Evolutionary conservation across 352 stramenopile genomes (phyloP).

Genomic region (Globisporangium canariense): DNA sequence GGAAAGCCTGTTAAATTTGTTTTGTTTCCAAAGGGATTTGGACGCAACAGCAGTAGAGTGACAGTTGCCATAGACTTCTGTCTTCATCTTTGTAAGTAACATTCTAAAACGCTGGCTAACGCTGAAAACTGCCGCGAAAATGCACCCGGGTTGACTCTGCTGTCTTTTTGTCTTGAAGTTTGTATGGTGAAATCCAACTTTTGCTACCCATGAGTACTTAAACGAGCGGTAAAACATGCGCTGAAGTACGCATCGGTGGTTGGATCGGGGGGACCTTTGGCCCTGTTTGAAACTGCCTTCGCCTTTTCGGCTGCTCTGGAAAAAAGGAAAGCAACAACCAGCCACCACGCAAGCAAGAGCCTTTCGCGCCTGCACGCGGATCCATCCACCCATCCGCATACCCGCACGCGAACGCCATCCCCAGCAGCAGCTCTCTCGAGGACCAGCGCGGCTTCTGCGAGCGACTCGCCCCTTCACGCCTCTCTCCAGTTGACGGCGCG

Average conservation of each 20-base stretch:
- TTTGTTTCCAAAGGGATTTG: too few relatives aligned
- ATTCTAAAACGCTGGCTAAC: too few relatives aligned
- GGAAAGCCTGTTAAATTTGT: too few relatives aligned
- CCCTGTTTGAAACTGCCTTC: background rate
- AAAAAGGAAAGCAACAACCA: conserved; percentile 6
- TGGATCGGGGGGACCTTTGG: conserved; percentile 25
- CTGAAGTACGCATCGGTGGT: conserved; percentile 3
- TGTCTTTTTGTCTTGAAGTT: background rate
- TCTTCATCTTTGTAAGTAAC: too few relatives aligned
- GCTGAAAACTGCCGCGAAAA: too few relatives aligned
- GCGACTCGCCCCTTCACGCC: background rate
- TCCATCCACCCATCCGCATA: background rate
- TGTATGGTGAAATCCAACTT: background rate
- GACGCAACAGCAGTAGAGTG: too few relatives aligned
- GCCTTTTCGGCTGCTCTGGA: background rate
- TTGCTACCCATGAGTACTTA: too few relatives aligned
- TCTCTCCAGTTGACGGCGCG: background rate
- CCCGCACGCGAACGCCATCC: background rate
- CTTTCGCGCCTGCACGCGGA: background rate
- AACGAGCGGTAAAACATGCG: too few relatives aligned
- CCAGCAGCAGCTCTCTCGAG: conserved; percentile 6
- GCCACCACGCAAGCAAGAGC: background rate
- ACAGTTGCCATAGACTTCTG: too few relatives aligned
- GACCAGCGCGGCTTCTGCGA: background rate
- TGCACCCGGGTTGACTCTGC: background rate